phyloP scores from a whole-genome alignment of 1,284 basidiomycete genomes.

The Earliella scabrosa region DNA sequence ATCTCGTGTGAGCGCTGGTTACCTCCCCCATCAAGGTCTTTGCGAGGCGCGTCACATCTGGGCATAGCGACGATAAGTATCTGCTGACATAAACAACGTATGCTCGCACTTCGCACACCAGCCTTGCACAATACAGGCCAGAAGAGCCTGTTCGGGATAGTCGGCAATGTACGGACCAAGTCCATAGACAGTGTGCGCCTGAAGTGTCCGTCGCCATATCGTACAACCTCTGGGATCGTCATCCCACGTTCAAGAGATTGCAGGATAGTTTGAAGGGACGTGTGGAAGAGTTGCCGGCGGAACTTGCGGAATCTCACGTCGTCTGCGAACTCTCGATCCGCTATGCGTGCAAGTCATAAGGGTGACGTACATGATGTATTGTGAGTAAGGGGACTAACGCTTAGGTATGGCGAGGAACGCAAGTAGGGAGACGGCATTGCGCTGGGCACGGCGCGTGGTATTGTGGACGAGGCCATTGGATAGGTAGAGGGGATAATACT shows the following conservation, averaged over 20 bases:
- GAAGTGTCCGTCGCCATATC: constrained; percentile 30
- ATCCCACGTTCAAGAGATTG: constrained; percentile 17
- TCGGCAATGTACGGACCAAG: constrained; percentile 36
- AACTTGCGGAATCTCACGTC: constrained; percentile 8
- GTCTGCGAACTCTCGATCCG: background rate
- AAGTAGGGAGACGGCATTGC: constrained; percentile 14
- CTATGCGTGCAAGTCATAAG: background rate
- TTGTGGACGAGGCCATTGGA: constrained; percentile 27
- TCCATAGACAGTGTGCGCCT: constrained; percentile 26
- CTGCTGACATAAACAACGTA: no score
- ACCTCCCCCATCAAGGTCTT: constrained; percentile 16
- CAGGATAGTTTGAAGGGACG: constrained; percentile 21
- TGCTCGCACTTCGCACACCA: constrained; percentile 33
- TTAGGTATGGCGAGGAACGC: constrained; percentile 29
- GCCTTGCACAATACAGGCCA: constrained; percentile 29
- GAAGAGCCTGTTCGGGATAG: constrained; percentile 34
- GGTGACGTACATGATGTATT: background rate
- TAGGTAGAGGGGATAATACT: constrained; percentile 26
- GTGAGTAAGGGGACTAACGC: constrained; percentile 6
- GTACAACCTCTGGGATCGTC: constrained; percentile 24
- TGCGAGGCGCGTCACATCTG: constrained; percentile 14
- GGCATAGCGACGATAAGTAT: no score
- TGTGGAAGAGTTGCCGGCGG: constrained; percentile 27
- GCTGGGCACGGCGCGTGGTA: constrained; percentile 24
- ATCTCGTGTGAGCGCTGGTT: background rate